phyloP scores from a whole-genome alignment of 2,329 filamentous ascomycete genomes.

The Pseudocercospora musae region DNA sequence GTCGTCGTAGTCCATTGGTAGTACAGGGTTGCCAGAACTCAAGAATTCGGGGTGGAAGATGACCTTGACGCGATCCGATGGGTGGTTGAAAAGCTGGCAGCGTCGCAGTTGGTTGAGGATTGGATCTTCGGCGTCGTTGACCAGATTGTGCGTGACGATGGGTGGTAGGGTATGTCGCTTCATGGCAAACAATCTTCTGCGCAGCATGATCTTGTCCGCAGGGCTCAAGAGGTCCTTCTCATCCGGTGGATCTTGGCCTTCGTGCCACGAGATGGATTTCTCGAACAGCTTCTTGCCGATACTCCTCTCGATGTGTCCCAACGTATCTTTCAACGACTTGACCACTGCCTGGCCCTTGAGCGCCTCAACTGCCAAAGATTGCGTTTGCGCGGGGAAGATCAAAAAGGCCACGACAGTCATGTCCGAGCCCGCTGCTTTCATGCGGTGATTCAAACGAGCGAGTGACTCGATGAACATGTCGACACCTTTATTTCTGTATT shows the following conservation, averaged over 20 bases:
- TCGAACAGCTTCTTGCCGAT: slow-evolving; percentile 94
- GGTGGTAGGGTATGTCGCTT: slow-evolving; percentile 86
- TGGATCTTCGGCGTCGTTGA: slow-evolving; percentile 88
- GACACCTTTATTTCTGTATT: slow-evolving; percentile 97
- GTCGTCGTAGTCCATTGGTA: slow-evolving; percentile 96
- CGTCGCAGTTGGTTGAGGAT: slow-evolving; percentile 93
- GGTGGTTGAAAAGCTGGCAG: slow-evolving; percentile 95
- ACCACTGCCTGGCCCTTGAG: slow-evolving; percentile 96
- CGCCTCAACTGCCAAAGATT: slow-evolving; percentile 90
- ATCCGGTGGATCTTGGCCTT: slow-evolving; percentile 88
- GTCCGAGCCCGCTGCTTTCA: slow-evolving; percentile 81
- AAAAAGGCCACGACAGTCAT: slow-evolving; percentile 96
- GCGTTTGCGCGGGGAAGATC: slow-evolving; percentile 97
- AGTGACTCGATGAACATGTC: slow-evolving; percentile 99
- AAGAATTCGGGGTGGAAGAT: slow-evolving; percentile 98
- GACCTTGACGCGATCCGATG: slow-evolving; percentile 91
- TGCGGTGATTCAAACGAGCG: slow-evolving; percentile 86
- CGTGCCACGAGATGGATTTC: slow-evolving; percentile 90
- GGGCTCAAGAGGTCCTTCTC: slow-evolving; percentile 93
- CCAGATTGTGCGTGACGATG: slow-evolving; percentile 98
- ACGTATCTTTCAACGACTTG: slow-evolving; percentile 89
- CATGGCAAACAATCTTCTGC: slow-evolving; percentile 92
- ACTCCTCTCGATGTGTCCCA: slow-evolving; percentile 86
- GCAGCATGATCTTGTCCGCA: slow-evolving; percentile 87
- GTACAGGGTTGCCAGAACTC: slow-evolving; percentile 89